phyloP scores from a whole-genome alignment of 257 asterid genomes.

The Solanum microdontum region DNA sequence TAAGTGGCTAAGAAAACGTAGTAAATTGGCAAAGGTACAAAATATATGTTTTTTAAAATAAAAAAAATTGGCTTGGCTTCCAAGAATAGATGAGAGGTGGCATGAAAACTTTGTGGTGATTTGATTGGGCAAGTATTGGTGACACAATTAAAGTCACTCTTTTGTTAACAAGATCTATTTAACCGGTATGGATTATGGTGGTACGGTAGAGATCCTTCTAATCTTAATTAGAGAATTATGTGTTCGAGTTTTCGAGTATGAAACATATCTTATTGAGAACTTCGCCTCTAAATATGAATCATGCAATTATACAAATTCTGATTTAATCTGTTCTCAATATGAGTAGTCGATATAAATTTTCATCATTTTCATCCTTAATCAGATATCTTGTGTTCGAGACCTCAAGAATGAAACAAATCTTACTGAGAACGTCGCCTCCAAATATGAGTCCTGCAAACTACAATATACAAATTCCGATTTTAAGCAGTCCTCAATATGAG shows the following conservation, averaged over 20 bases:
- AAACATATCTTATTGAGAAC: too few relatives aligned
- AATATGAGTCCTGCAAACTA: not conserved
- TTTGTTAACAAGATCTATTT: not conserved
- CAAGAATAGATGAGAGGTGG: not conserved
- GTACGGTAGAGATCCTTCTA: not conserved
- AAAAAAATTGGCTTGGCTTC: slow-evolving; percentile 9
- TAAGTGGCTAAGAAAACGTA: not conserved
- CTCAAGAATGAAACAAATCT: too few relatives aligned
- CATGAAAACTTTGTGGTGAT: not conserved
- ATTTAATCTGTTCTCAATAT: too few relatives aligned
- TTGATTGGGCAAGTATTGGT: not conserved
- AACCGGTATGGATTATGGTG: not conserved
- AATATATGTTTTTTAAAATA: not conserved
- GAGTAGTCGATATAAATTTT: too few relatives aligned
- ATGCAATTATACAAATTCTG: too few relatives aligned
- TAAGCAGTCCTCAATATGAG: not conserved
- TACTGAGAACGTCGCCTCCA: not conserved
- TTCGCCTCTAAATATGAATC: too few relatives aligned
- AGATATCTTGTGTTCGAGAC: too few relatives aligned
- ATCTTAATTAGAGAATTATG: not conserved
- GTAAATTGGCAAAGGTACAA: slow-evolving; percentile 9
- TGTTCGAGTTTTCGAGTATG: not conserved
- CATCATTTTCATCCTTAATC: too few relatives aligned
- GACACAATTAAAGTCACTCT: not conserved
- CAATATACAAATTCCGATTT: not conserved